Base-by-base conservation (phyloP, 2,329 filamentous ascomycete species). In the Tolypocladium pustulatum region DNA sequence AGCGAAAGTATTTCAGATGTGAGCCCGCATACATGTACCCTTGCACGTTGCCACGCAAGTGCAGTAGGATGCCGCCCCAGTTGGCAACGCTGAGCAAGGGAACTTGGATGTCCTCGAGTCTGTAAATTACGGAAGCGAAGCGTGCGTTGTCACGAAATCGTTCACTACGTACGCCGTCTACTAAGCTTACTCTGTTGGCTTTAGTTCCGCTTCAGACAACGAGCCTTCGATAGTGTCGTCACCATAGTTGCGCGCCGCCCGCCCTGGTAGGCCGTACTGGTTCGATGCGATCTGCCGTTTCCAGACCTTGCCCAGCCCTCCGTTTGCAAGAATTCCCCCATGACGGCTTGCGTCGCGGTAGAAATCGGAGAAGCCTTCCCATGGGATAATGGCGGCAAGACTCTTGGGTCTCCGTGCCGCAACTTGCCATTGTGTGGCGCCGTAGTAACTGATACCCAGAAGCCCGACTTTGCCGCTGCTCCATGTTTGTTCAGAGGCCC, bases 21-120 rank as follows among this genome's bases (percentile, higher is more conserved):
- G 86, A 89, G 0, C 85, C 84, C 0, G 86, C 86, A 54, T 84
- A 77, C 1, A 73, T 73, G 59, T 81, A 90, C 0, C 86, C 87
- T 64, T 87, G 78, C 9, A 90, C 77, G 62, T 90, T 90, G 2
- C 87, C 87, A 9, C 86, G 77, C 6, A 89, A 76, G 63, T 90
- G 87, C 1, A 90, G 76, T 4, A 86, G 69, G 54, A 89, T 89
- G 1, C 86, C 86, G 13, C 86, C 86, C 86, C 85, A 89, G 68
- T 89, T 89, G 0, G 80, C 87, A 0, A 89, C 86, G 0, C 78
- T 83, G 0, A 89, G 77, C 0, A 89, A 65, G 0, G 87, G 87
- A 0, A 89, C 85, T 59, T 86, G 76, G 46, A 90, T 88, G 61
- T 89, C 84, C 20, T 74, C 78, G 67, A 87, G 75, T 54, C 81